A percentile compares a stretch with the other conserved stretches of the same genome.
phyloP scores from a whole-genome alignment of 1,284 basidiomycete genomes.

The Heterobasidion parviporum region DNA sequence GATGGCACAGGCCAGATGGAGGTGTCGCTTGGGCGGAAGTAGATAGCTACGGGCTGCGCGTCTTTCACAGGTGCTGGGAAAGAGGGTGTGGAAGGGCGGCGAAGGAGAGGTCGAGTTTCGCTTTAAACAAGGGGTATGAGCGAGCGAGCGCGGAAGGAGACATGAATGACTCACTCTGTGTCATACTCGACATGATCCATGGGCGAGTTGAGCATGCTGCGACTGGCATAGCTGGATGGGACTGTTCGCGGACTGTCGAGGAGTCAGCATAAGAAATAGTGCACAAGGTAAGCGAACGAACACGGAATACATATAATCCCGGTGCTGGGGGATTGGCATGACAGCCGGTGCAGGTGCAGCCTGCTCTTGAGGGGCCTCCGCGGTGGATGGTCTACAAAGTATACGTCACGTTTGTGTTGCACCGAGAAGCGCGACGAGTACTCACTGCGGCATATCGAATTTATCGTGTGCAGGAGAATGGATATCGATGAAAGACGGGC shows the following conservation, averaged over 20 bases:
- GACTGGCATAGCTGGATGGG: conserved; percentile 4
- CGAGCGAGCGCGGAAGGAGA: background rate
- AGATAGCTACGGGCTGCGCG: conserved; percentile 10
- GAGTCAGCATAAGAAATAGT: background rate
- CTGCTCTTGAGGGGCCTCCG: too few relatives aligned
- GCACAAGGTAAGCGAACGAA: background rate
- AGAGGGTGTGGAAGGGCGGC: conserved; percentile 1
- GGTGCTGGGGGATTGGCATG: too few relatives aligned
- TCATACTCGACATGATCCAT: conserved; percentile 7
- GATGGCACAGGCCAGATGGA: conserved; percentile 18
- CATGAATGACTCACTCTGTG: conserved; percentile 8
- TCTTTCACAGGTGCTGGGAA: conserved; percentile 3
- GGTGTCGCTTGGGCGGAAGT: conserved; percentile 13
- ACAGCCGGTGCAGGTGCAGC: too few relatives aligned
- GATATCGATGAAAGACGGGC: background rate
- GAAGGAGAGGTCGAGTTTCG: conserved; percentile 10
- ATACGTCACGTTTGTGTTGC: too few relatives aligned
- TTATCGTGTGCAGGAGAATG: background rate
- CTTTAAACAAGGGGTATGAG: conserved; percentile 5
- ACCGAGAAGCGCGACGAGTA: background rate
- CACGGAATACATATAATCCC: too few relatives aligned
- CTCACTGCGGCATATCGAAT: conserved; percentile 6
- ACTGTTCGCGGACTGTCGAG: conserved; percentile 7
- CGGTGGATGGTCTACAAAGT: too few relatives aligned
- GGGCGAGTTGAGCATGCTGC: conserved; percentile 1